Evolutionary conservation across 1,284 basidiomycete genomes (phyloP).

Genomic region (Ceratobasidium sp.): DNA sequence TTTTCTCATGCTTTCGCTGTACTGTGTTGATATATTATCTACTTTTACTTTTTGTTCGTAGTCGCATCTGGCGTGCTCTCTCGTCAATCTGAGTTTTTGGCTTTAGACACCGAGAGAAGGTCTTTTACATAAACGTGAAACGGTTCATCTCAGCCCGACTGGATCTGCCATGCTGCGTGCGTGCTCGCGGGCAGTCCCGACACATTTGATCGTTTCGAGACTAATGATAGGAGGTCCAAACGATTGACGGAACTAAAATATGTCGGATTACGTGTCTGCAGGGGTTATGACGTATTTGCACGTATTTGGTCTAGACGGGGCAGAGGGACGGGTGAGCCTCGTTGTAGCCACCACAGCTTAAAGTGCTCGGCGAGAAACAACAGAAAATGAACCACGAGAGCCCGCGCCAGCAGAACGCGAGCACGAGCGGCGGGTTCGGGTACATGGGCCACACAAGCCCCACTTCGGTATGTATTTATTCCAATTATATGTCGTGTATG

Average conservation of each 20-base stretch:
- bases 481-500: background rate
- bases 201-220: background rate
- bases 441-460: constrained; percentile 20
- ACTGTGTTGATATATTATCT: constrained; percentile 26
- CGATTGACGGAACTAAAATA: too few species aligned
- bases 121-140: background rate
- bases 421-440: background rate
- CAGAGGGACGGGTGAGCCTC: background rate
- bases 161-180: background rate
- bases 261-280: background rate
- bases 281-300: constrained; percentile 1
- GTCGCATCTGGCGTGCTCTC: too few species aligned
- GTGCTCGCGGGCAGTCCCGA: background rate
- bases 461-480: background rate
- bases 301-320: background rate
- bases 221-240: too few species aligned
- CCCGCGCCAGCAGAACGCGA: constrained; percentile 10
- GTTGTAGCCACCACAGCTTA: constrained; percentile 11
- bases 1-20: constrained; percentile 29
- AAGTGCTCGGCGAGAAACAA: background rate
- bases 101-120: background rate
- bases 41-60: background rate
- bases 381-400: constrained; percentile 20
- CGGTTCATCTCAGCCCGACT: background rate
- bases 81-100: background rate